phyloP scores from a whole-genome alignment of 345 rosid genomes.

The Moricandia moricandioides region DNA sequence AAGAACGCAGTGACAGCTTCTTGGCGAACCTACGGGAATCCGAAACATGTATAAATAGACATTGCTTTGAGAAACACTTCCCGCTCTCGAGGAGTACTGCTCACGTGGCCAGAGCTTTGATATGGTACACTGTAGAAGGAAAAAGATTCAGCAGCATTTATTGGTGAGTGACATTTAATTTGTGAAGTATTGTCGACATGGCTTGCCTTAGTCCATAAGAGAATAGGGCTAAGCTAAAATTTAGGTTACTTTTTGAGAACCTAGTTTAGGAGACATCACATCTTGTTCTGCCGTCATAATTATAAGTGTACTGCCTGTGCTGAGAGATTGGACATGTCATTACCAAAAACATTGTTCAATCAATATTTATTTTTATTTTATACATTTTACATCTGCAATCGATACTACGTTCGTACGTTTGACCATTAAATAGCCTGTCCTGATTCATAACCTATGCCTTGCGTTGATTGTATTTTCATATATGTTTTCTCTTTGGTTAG shows the following conservation, averaged over 20 bases:
- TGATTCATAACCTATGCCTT: no score
- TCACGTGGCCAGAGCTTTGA: constrained; percentile 20
- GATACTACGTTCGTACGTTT: neutral
- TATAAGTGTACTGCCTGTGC: constrained; percentile 1
- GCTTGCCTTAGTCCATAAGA: constrained; percentile 7
- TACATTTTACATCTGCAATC: neutral
- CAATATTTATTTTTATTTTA: neutral
- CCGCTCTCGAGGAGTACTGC: constrained; percentile 25
- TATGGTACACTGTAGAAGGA: neutral
- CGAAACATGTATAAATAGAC: constrained; percentile 24
- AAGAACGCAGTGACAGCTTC: constrained; percentile 17
- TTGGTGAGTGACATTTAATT: constrained; percentile 14
- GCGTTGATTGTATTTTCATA: no score
- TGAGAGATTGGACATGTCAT: constrained; percentile 18
- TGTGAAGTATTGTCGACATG: constrained; percentile 25
- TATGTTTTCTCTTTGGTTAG: no score
- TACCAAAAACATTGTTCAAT: constrained; percentile 10
- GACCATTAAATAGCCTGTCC: neutral
- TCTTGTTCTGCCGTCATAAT: constrained; percentile 6
- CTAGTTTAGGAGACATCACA: constrained; percentile 34
- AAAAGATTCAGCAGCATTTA: neutral
- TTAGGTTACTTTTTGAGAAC: constrained; percentile 10
- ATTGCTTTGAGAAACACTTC: constrained; percentile 20
- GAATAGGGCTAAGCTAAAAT: constrained; percentile 2
- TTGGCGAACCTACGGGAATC: constrained; percentile 15